phyloP scores from a whole-genome alignment of 1,139 yeast genomes.

The Saccharomycopsis crataegensis region DNA sequence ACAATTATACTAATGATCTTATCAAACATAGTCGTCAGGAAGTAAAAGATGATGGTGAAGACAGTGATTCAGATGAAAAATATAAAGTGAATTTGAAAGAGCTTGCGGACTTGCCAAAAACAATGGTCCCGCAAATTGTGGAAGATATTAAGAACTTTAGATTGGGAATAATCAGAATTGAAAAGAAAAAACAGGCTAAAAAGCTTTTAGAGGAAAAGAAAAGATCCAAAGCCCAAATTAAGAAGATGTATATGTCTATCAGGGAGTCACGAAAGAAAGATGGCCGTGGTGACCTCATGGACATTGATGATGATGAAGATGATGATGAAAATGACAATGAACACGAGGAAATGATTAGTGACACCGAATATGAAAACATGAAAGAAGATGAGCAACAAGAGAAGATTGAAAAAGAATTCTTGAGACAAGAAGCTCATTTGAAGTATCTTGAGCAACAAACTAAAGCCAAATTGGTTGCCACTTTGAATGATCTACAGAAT shows the following conservation, averaged over 20 bases:
- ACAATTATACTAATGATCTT: background rate
- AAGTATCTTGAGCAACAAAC: constrained; percentile 23
- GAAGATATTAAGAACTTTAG: constrained; percentile 58
- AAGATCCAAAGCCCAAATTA: constrained; percentile 44
- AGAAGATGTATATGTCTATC: constrained; percentile 43
- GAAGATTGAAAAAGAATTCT: constrained; percentile 24
- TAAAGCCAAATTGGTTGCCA: constrained; percentile 13
- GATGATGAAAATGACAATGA: constrained; percentile 23
- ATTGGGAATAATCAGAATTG: constrained; percentile 50
- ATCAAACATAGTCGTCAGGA: background rate
- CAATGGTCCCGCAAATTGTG: constrained; percentile 48
- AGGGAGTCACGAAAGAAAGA: constrained; percentile 38
- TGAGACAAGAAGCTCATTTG: constrained; percentile 24
- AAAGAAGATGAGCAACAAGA: constrained; percentile 23
- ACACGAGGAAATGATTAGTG: constrained; percentile 24
- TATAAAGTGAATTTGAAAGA: constrained; percentile 57
- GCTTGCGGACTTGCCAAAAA: constrained; percentile 54
- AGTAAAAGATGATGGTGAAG: constrained; percentile 2
- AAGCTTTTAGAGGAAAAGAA: constrained; percentile 46
- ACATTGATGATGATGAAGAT: constrained; percentile 25
- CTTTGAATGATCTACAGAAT: constrained; percentile 2
- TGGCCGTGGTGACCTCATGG: constrained; percentile 23
- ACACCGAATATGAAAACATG: constrained; percentile 24
- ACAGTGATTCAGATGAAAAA: constrained; percentile 21
- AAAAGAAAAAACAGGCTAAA: constrained; percentile 45